These are phyloP conservation scores for Serendipita sp. DNA, from an alignment of 768 basidiomycete species.

Conservation along the genomic window DNA sequence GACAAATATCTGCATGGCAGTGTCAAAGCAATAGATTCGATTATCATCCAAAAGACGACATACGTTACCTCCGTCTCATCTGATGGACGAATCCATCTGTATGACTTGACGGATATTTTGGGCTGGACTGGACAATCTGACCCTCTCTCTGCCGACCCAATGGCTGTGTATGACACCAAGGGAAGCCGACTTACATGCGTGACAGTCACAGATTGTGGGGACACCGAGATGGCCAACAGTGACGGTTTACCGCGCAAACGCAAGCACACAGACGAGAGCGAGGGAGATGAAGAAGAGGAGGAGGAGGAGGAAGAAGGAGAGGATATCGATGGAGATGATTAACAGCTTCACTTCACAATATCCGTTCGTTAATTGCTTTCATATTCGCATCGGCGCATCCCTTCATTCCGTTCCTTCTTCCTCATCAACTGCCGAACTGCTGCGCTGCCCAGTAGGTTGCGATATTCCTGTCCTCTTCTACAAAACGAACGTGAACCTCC, in stretches of 20 bases:
- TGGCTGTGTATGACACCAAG: constrained; percentile 64
- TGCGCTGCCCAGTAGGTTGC: too few species aligned
- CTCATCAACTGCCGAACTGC: too few species aligned
- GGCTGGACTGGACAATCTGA: constrained; percentile 13
- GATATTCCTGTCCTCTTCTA: too few species aligned
- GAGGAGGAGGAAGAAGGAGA: constrained; percentile 16
- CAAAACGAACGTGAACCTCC: not conserved
- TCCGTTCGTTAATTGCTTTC: too few species aligned
- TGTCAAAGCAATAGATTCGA: constrained; percentile 63
- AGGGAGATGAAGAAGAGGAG: constrained; percentile 21
- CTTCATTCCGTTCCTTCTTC: too few species aligned
- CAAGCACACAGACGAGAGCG: constrained; percentile 19
- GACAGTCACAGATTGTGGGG: constrained; percentile 35
- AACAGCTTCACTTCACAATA: too few species aligned
- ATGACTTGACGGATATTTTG: constrained; percentile 45
- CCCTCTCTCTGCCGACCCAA: constrained; percentile 31
- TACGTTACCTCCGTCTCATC: constrained; percentile 65
- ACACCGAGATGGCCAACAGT: constrained; percentile 15
- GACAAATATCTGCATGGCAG: constrained; percentile 23
- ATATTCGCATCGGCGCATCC: too few species aligned
- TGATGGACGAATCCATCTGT: constrained; percentile 71
- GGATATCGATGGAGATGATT: constrained; percentile 14
- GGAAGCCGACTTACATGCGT: constrained; percentile 73
- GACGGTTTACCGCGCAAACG: constrained; percentile 25
- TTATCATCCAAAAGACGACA: constrained; percentile 42